A percentile compares a stretch with the other conserved stretches of the same genome.
Evolutionary conservation across 2,329 filamentous ascomycete species (phyloP).

Genomic region (Cryoendolithus antarcticus): DNA sequence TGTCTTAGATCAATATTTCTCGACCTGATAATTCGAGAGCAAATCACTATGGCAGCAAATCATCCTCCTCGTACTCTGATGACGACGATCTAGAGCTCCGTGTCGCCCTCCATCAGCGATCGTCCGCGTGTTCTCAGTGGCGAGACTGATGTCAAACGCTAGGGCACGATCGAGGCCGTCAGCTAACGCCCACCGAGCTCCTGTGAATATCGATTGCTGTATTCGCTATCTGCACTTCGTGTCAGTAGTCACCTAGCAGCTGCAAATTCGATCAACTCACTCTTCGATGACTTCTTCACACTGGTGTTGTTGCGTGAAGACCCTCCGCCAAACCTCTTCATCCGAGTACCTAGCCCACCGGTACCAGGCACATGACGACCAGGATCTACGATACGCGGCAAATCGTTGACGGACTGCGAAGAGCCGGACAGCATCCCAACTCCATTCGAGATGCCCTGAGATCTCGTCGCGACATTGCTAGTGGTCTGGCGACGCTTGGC

Average conservation of each 20-base stretch:
- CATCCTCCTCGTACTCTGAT: too few species aligned
- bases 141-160: too few species aligned
- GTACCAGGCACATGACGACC: neutral
- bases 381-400: slow-evolving; percentile 1
- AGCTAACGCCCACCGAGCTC: neutral
- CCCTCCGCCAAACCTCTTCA: neutral
- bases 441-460: neutral
- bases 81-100: too few species aligned
- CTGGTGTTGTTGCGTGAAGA: neutral
- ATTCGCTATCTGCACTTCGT: neutral
- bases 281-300: slow-evolving; percentile 1
- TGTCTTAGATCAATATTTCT: too few species aligned
- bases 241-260: neutral
- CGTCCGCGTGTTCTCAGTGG: too few species aligned
- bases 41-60: too few species aligned
- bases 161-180: too few species aligned
- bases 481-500: neutral
- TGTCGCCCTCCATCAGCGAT: too few species aligned
- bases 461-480: neutral
- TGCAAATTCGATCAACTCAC: neutral
- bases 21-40: too few species aligned
- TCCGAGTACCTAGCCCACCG: neutral
- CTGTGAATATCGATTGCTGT: slow-evolving; percentile 1
- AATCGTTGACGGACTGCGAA: slow-evolving; percentile 4
- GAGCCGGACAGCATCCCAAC: slow-evolving; percentile 1